phyloP scores from a whole-genome alignment of 306 rosid species.

The Cucumis melo region DNA sequence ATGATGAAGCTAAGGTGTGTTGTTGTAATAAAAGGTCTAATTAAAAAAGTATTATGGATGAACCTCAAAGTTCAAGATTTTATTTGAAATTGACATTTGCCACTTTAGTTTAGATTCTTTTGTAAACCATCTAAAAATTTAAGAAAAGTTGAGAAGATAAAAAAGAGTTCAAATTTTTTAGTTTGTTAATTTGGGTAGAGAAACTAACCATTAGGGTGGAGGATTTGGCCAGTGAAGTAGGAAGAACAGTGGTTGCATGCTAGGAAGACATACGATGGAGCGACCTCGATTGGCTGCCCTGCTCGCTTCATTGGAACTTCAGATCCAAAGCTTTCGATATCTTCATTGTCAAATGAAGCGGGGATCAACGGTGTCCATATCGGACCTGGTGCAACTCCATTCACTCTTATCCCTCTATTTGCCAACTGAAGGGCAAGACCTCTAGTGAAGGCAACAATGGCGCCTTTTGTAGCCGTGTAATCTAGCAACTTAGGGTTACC shows the following conservation, averaged over 20 bases:
- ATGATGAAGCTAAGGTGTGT: too few relatives aligned
- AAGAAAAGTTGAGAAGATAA: too few relatives aligned
- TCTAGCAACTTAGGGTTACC: slow-evolving; percentile 35
- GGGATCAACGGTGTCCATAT: slow-evolving; percentile 67
- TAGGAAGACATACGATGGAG: slow-evolving; percentile 54
- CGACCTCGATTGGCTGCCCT: slow-evolving; percentile 72
- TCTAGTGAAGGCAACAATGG: slow-evolving; percentile 54
- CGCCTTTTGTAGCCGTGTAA: slow-evolving; percentile 63
- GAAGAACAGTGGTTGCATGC: slow-evolving; percentile 61
- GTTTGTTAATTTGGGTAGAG: too few relatives aligned
- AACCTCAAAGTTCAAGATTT: too few relatives aligned
- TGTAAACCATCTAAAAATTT: too few relatives aligned
- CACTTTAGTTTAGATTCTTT: too few relatives aligned
- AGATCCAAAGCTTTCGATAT: slow-evolving; percentile 22
- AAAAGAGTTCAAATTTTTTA: too few relatives aligned
- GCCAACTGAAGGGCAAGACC: slow-evolving; percentile 50
- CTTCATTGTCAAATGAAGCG: slow-evolving; percentile 24
- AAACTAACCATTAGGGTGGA: slow-evolving; percentile 63
- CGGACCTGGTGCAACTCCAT: slow-evolving; percentile 85
- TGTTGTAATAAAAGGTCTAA: too few relatives aligned
- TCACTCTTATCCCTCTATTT: slow-evolving; percentile 46
- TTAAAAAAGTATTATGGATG: too few relatives aligned
- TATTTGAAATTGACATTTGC: too few relatives aligned
- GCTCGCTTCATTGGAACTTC: slow-evolving; percentile 67
- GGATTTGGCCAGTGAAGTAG: slow-evolving; percentile 65